Evolutionary conservation across 352 stramenopile species (phyloP), one percentile per base, ranked within the genome.

Genomic region (Plasmopara muralis): DNA sequence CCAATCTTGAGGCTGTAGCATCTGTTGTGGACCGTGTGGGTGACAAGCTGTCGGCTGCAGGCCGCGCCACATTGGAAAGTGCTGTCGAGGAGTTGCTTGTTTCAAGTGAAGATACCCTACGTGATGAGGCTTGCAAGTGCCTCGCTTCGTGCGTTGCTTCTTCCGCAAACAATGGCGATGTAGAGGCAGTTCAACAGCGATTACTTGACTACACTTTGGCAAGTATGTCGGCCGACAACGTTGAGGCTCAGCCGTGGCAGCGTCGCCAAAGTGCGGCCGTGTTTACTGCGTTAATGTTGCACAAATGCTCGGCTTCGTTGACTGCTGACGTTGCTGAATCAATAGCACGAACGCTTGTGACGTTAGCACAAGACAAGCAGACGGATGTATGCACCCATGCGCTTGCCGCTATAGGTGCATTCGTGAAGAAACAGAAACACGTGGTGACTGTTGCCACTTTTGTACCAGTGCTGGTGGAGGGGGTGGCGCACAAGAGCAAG

Each of bases 401-500:
- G 6, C 51, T 94, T 13, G 68, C 68, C 28, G 82, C 77, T 34
- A 63, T 89, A 49, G 76, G 57, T 13, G 62, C 58, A 1, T 53
- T 89, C 13, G 65, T 90, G 34, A 89, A 88, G 52, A 66, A 64
- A 16, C 44, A 81, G 31, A 49, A 68, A 15, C 47, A 52, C 12
- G 57, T 69, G 9, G 52, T 70, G 4, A 52, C 62, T 47, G 33
- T 67, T 43, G 41, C 51, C 12, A 34, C 55, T 40, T 71, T 91
- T 46, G 63, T 92, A 13, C 62, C 68, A 18, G 67, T 89, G n/a
- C 57, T 94, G 2, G 68, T 77, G 29, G 62, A 81, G 28, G 60
- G 68, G 35, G 78, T 93, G 49, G 58, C 60, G 31, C 70, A 93
- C 65, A 69, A 71, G 41, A 85, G 85, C 77, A 92, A 95, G 62